phyloP scores from a whole-genome alignment of 2,329 filamentous ascomycete species.

The Nothomitra cinnamomea region DNA sequence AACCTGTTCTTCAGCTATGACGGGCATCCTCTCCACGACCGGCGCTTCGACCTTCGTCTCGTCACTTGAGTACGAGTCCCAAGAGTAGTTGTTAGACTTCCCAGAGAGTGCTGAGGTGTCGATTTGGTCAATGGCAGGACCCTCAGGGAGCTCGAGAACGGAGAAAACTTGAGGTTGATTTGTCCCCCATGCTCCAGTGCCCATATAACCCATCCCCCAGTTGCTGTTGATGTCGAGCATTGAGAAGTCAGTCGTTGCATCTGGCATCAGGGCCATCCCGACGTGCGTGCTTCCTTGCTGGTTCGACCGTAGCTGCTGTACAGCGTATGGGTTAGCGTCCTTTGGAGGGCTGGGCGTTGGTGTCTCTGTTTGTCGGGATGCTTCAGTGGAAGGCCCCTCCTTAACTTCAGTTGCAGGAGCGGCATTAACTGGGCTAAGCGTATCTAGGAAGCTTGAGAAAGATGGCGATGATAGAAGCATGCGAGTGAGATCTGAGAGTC shows the following conservation, averaged over 20 bases:
- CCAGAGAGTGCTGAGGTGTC: slow-evolving; percentile 48
- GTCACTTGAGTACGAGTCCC: neutral
- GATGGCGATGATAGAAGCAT: slow-evolving; percentile 67
- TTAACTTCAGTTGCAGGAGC: slow-evolving; percentile 15
- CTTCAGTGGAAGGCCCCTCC: neutral
- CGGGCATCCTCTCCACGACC: neutral
- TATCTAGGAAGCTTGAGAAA: slow-evolving; percentile 66
- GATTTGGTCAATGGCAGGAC: slow-evolving; percentile 37
- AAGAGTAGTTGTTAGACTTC: slow-evolving; percentile 35
- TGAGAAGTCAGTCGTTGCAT: slow-evolving; percentile 58
- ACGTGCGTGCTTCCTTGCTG: slow-evolving; percentile 47
- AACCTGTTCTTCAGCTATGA: neutral
- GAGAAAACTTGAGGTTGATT: slow-evolving; percentile 59
- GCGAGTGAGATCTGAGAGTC: slow-evolving; percentile 58
- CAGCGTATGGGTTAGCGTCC: slow-evolving; percentile 45
- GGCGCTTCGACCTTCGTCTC: slow-evolving; percentile 2
- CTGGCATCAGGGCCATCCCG: slow-evolving; percentile 69
- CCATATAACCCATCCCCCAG: slow-evolving; percentile 27
- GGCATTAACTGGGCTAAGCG: slow-evolving; percentile 42
- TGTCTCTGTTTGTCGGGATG: slow-evolving; percentile 19
- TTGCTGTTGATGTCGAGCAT: slow-evolving; percentile 45
- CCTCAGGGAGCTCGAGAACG: slow-evolving; percentile 50
- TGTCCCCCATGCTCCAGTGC: slow-evolving; percentile 7
- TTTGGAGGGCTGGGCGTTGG: slow-evolving; percentile 38
- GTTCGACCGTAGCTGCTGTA: slow-evolving; percentile 31